Percentiles rank a stretch among this genome's conserved stretches.
These are phyloP conservation scores for Fraxinus dipetala DNA, from an alignment of 305 asterid species.

Conservation along the genomic window DNA sequence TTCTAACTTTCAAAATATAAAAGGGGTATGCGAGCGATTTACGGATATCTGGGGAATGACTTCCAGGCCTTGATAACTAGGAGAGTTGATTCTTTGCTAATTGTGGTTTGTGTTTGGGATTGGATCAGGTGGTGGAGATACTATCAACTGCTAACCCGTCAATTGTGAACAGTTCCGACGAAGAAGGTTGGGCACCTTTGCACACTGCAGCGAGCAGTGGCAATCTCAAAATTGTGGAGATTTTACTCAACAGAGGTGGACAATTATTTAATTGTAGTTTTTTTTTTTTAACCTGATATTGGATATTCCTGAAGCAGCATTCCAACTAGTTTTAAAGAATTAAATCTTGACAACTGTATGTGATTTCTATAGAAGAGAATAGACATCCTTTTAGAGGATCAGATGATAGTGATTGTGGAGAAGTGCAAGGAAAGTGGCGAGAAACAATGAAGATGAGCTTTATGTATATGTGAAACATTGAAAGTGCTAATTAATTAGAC, in stretches of 20 bases:
- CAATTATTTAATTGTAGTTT: background rate
- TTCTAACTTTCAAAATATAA: background rate
- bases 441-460: background rate
- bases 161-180: slow-evolving; percentile 61
- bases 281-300: background rate
- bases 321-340: slow-evolving; percentile 1
- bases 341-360: background rate
- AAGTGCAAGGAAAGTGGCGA: background rate
- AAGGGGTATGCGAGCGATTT: background rate
- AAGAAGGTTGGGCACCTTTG: slow-evolving; percentile 93
- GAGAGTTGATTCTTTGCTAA: background rate
- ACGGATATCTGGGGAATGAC: background rate
- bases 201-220: slow-evolving; percentile 94
- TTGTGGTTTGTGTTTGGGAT: slow-evolving; percentile 16
- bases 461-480: background rate
- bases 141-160: slow-evolving; percentile 60
- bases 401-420: background rate
- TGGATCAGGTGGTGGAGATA: slow-evolving; percentile 64
- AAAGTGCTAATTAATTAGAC: background rate
- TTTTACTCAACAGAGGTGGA: slow-evolving; percentile 58
- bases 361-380: slow-evolving; percentile 8
- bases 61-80: background rate
- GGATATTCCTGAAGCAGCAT: slow-evolving; percentile 17
- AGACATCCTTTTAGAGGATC: background rate
- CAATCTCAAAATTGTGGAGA: slow-evolving; percentile 57